Percentiles rank a stretch among this genome's conserved stretches.
phyloP scores from a whole-genome alignment of 2,329 filamentous ascomycete genomes.

The Cordyceps tenuipes region DNA sequence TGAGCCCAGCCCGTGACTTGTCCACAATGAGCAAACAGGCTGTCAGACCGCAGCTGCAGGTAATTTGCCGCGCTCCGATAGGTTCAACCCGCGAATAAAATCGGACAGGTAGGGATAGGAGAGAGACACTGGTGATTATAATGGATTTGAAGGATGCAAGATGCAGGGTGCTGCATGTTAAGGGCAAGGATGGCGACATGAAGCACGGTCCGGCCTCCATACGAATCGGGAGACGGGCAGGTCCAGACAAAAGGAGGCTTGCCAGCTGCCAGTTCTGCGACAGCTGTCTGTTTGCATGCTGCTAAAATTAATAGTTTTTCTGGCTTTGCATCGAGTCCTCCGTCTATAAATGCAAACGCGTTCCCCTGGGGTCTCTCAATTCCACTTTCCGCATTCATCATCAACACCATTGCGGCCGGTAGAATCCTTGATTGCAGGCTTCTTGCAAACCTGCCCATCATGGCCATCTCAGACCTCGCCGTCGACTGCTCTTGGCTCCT shows the following conservation, averaged over 20 bases:
- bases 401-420: background rate
- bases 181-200: background rate
- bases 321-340: background rate
- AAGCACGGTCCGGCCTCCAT: background rate
- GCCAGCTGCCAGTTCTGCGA: background rate
- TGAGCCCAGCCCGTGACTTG: background rate
- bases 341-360: background rate
- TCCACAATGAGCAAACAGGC: background rate
- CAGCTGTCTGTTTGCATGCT: background rate
- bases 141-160: background rate
- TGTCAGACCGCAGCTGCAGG: background rate
- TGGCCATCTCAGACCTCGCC: slow-evolving; percentile 19
- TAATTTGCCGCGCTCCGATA: background rate
- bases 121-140: background rate
- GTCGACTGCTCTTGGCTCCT: slow-evolving; percentile 20
- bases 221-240: too few relatives aligned
- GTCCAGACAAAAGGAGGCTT: too few relatives aligned
- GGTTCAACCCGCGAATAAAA: background rate
- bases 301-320: background rate
- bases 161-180: background rate
- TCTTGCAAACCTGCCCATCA: slow-evolving; percentile 12
- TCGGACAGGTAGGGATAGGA: background rate
- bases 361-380: background rate
- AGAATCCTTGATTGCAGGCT: background rate
- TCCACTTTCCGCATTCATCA: background rate